These are phyloP conservation scores for Verticillium nonalfalfae DNA, from an alignment of 2,329 filamentous ascomycete genomes.

Conservation along the genomic window DNA sequence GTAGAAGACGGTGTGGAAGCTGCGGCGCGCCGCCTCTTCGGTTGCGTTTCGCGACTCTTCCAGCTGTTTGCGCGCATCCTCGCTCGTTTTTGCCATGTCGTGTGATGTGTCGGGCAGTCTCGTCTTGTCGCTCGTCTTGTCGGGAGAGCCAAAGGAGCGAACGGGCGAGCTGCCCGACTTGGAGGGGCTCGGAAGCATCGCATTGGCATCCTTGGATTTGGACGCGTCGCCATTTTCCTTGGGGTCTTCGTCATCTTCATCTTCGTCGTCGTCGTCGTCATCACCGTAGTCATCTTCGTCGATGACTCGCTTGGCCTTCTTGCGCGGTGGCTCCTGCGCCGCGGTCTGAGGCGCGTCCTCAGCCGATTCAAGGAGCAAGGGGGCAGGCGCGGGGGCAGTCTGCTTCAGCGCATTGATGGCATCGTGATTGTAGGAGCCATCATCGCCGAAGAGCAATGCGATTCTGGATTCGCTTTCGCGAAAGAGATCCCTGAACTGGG, in stretches of 20 bases:
- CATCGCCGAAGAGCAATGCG: conserved; percentile 62
- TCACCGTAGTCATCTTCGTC: conserved; percentile 83
- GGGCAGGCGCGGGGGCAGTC: conserved; percentile 47
- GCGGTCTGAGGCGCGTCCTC: conserved; percentile 41
- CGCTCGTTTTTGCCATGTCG: conserved; percentile 61
- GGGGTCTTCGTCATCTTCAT: conserved; percentile 61
- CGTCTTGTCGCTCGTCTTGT: conserved; percentile 44
- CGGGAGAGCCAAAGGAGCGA: conserved; percentile 55
- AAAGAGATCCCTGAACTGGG: conserved; percentile 72
- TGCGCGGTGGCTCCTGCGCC: conserved; percentile 57
- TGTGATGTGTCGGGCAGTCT: conserved; percentile 41
- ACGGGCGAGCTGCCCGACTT: conserved; percentile 64
- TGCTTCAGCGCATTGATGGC: conserved; percentile 48
- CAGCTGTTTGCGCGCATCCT: conserved; percentile 87
- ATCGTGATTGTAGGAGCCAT: conserved; percentile 44
- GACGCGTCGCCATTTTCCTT: conserved; percentile 43
- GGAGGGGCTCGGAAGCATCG: conserved; percentile 59
- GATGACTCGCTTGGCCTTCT: conserved; percentile 71
- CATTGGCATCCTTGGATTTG: conserved; percentile 46
- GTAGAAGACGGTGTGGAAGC: conserved; percentile 91
- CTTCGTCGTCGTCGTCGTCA: conserved; percentile 77
- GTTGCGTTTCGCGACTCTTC: conserved; percentile 88
- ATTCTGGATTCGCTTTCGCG: conserved; percentile 72
- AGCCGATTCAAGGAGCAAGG: conserved; percentile 21
- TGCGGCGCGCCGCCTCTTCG: conserved; percentile 81